Evolutionary conservation across 371 early-diverging fungal genomes (phyloP), one percentile per base, ranked within the genome.

Genomic region (Mortierella sp.): DNA sequence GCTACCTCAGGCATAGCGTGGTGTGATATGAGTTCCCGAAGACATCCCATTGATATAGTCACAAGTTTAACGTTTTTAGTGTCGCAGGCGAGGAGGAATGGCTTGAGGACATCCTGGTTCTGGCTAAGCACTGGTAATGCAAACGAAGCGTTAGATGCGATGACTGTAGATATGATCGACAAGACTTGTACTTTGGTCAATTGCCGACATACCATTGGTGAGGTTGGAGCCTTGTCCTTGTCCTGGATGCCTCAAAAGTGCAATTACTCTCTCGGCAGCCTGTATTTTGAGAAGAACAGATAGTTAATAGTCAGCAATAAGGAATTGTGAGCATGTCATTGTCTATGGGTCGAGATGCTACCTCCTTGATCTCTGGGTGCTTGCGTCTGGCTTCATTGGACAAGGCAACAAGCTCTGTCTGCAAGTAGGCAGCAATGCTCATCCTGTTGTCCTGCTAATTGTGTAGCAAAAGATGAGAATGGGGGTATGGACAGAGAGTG

Each of bases 291-390:
- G 2, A 23, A 28, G 47, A 6, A 5, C 6, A 0, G 19, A n/a
- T 6, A 17, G 10, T 19, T 5, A 57, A 12, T 2, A 31, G 60
- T 22, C 17, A 17, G 37, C 42, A 1, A 37, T n/a, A 34, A 23
- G 47, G 7, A 1, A 32, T 28, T 0, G 3, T 55, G 17, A 23
- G 7, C 29, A 29, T 47, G 47, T n/a, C 47, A 15, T 3, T 34
- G 28, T 35, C 28, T 61, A 34, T 26, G 47, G 54, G 35, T 26
- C 3, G 7, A 23, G 47, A 45, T 42, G 22, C 43, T 83, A 96
- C 97, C 86, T 98, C 98, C 87, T 98, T 98, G 35, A 98, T 94
- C 69, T 96, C 96, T 23, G 97, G 97, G 83, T 97, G 85, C 76
- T 97, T 97, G 75, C 94, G 88, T 64, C 93, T 87, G 4, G 97